Conservation (phyloP, 805 yeast genomes). For the Ogataea allantospora region DNA sequence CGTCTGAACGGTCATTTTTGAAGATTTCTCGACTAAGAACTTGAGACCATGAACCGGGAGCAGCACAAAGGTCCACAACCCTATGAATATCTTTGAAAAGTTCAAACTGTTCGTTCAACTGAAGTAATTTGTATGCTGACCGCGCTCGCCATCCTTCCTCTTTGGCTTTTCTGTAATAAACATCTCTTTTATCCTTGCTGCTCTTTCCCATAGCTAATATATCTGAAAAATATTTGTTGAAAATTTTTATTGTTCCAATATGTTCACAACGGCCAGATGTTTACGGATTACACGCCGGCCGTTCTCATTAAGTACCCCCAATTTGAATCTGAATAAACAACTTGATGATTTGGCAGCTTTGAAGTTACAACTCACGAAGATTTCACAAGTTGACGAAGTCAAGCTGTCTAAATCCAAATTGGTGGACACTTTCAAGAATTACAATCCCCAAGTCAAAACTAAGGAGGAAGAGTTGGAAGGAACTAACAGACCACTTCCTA, state of each 20-base stretch:
- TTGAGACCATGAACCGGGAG: slow-evolving; percentile 98
- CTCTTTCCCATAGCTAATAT: slow-evolving; percentile 74
- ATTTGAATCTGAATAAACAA: slow-evolving; percentile 23
- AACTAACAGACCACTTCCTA: slow-evolving; percentile 64
- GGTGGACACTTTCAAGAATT: slow-evolving; percentile 30
- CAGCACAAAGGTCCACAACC: slow-evolving; percentile 97
- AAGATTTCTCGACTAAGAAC: slow-evolving; percentile 74
- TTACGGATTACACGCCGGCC: slow-evolving; percentile 7
- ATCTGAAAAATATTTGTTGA: slow-evolving; percentile 7
- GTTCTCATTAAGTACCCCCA: background rate
- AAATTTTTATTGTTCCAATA: slow-evolving; percentile 6
- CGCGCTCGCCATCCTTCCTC: slow-evolving; percentile 98
- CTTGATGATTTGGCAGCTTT: slow-evolving; percentile 29
- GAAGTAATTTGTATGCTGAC: slow-evolving; percentile 91
- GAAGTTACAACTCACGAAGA: slow-evolving; percentile 16
- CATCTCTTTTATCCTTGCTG: slow-evolving; percentile 90
- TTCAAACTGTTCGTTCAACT: slow-evolving; percentile 86
- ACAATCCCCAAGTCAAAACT: slow-evolving; percentile 38
- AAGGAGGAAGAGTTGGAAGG: slow-evolving; percentile 35
- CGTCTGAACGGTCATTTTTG: slow-evolving; percentile 30
- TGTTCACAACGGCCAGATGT: slow-evolving; percentile 8
- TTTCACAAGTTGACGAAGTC: slow-evolving; percentile 19
- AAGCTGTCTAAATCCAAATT: slow-evolving; percentile 23
- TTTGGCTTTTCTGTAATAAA: slow-evolving; percentile 90
- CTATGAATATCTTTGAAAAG: slow-evolving; percentile 69